Percentiles rank a stretch among this genome's conserved stretches.
phyloP scores from a whole-genome alignment of 148 eudicot species.

The Silene uniflora region DNA sequence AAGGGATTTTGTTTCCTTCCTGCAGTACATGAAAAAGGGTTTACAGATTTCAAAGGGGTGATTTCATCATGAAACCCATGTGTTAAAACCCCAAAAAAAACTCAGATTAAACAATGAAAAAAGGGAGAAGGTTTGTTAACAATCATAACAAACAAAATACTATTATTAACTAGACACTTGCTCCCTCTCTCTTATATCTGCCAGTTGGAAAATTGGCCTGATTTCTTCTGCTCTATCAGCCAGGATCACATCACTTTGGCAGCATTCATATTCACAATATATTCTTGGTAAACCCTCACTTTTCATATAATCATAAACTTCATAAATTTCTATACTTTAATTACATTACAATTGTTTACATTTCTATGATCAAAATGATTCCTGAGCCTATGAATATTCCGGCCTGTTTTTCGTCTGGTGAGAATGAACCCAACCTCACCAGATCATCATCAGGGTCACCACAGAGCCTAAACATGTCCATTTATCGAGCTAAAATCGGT shows the following conservation, averaged over 20 bases:
- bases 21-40: slow-evolving; percentile 13
- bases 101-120: slow-evolving; percentile 15
- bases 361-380: slow-evolving; percentile 18
- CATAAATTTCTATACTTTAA: not conserved
- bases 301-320: slow-evolving; percentile 2
- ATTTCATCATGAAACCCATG: slow-evolving; percentile 27
- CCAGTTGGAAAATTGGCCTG: slow-evolving; percentile 25
- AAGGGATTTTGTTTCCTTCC: slow-evolving; percentile 27
- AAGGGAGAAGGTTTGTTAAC: slow-evolving; percentile 31
- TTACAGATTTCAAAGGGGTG: slow-evolving; percentile 9
- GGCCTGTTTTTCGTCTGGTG: slow-evolving; percentile 41
- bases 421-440: slow-evolving; percentile 29
- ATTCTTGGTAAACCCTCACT: slow-evolving; percentile 19
- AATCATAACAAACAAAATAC: slow-evolving; percentile 13
- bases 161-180: slow-evolving; percentile 1
- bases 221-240: slow-evolving; percentile 21
- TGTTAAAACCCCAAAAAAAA: slow-evolving; percentile 22
- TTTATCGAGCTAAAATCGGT: slow-evolving; percentile 58
- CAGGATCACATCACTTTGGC: slow-evolving; percentile 28
- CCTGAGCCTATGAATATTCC: slow-evolving; percentile 40
- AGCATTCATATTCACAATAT: slow-evolving; percentile 17
- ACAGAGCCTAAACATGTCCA: slow-evolving; percentile 72
- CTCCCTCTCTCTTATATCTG: slow-evolving; percentile 9
- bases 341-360: not conserved
- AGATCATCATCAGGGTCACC: slow-evolving; percentile 45